Conservation (phyloP, 805 yeast species). For the Zygosaccharomyces gambellarensis region DNA sequence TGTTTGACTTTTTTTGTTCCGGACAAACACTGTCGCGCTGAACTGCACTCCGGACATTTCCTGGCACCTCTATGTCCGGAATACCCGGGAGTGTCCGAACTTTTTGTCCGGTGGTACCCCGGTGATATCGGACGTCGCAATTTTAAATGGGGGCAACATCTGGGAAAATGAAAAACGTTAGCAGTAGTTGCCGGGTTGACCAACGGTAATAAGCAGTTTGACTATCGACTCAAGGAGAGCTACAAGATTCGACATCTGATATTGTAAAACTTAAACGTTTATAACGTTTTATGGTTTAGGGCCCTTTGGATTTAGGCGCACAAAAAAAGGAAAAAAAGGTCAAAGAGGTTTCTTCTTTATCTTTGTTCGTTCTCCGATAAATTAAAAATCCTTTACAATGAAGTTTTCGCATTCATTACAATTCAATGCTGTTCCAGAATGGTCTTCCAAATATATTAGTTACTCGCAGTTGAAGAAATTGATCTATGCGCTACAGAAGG, state of each 20-base stretch:
- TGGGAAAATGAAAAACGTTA: too few species aligned
- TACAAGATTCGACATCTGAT: too few species aligned
- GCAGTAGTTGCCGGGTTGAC: too few species aligned
- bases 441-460: slow-evolving; percentile 90
- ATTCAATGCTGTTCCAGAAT: slow-evolving; percentile 97
- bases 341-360: not conserved
- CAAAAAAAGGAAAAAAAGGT: not conserved
- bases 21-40: not conserved
- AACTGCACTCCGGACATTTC: not conserved
- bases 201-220: too few species aligned
- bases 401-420: slow-evolving; percentile 93
- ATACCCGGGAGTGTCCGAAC: too few species aligned
- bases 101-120: too few species aligned
- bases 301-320: too few species aligned
- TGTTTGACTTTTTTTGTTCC: not conserved
- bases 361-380: not conserved
- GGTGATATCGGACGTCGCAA: too few species aligned
- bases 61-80: not conserved
- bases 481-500: slow-evolving; percentile 77
- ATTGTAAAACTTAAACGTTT: too few species aligned
- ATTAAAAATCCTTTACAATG: slow-evolving; percentile 42
- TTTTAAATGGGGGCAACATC: too few species aligned
- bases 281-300: too few species aligned
- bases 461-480: slow-evolving; percentile 83
- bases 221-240: too few species aligned